These are phyloP conservation scores for Aspergillus intermedius DNA, from an alignment of 2,329 filamentous ascomycete species.

Conservation along the genomic window DNA sequence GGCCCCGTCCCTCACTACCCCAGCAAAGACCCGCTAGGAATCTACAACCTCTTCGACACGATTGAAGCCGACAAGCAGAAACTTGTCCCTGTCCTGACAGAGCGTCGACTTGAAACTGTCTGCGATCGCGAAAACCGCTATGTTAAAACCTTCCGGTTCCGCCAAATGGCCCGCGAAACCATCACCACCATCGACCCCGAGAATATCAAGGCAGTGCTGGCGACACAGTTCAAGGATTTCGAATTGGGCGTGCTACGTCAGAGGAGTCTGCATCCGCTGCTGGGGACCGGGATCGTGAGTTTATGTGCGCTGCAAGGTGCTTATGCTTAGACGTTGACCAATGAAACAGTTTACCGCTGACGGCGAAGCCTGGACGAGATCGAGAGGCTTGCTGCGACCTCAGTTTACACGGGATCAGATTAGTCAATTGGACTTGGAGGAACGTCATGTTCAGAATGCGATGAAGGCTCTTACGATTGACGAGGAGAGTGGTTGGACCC, in stretches of 20 bases:
- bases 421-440: constrained; percentile 73
- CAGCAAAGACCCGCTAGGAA: constrained; percentile 20
- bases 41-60: constrained; percentile 16
- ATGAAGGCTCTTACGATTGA: constrained; percentile 58
- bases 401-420: constrained; percentile 83
- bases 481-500: constrained; percentile 41
- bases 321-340: constrained; percentile 1
- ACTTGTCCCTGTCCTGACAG: constrained; percentile 14
- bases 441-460: constrained; percentile 68
- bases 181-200: constrained; percentile 31
- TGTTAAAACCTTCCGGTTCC: constrained; percentile 20
- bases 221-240: constrained; percentile 75
- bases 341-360: constrained; percentile 58
- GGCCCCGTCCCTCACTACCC: constrained; percentile 19
- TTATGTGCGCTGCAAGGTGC: constrained; percentile 2
- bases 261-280: constrained; percentile 44
- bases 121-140: constrained; percentile 18
- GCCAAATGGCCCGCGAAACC: constrained; percentile 17
- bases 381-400: constrained; percentile 73
- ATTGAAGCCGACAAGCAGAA: constrained; percentile 21
- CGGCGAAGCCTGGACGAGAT: constrained; percentile 68
- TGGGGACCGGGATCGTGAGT: constrained; percentile 42
- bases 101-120: constrained; percentile 14
- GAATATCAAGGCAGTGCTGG: constrained; percentile 79
- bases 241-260: constrained; percentile 72